phyloP scores from a whole-genome alignment of 345 rosid species.

The Eucalyptus curtisii region DNA sequence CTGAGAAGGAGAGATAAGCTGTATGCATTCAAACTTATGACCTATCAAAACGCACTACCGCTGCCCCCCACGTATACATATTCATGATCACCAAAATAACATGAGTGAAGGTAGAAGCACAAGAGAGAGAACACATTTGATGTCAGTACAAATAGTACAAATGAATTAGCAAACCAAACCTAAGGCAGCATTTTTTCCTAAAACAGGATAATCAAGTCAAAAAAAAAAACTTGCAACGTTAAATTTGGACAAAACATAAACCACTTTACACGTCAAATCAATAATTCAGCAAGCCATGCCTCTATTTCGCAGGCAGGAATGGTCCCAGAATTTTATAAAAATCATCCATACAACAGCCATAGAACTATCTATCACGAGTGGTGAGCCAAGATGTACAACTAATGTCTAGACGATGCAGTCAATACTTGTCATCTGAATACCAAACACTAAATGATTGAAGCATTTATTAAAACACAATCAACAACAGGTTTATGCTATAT shows the following conservation, averaged over 20 bases:
- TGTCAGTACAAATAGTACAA: not conserved
- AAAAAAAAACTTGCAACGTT: not conserved
- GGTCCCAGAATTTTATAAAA: not conserved
- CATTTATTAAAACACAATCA: not conserved
- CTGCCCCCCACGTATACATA: not conserved
- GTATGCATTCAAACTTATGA: not conserved
- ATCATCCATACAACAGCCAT: not conserved
- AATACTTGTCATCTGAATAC: not conserved
- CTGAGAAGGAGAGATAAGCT: not conserved
- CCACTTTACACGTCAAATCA: not conserved
- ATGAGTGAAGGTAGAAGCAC: not conserved
- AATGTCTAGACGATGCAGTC: not conserved
- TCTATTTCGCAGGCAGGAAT: not conserved
- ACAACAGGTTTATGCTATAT: not conserved
- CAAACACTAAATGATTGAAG: not conserved
- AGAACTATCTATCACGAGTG: not conserved
- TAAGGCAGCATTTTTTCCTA: not conserved
- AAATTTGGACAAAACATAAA: not conserved
- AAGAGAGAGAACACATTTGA: not conserved
- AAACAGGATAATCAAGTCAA: not conserved
- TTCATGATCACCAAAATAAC: not conserved
- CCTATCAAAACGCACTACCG: not conserved
- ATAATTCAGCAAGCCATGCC: not conserved
- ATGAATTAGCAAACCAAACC: not conserved
- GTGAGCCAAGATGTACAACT: not conserved